Base-by-base conservation (phyloP, 129 eudicot genomes). In the Sambucus nigra region DNA sequence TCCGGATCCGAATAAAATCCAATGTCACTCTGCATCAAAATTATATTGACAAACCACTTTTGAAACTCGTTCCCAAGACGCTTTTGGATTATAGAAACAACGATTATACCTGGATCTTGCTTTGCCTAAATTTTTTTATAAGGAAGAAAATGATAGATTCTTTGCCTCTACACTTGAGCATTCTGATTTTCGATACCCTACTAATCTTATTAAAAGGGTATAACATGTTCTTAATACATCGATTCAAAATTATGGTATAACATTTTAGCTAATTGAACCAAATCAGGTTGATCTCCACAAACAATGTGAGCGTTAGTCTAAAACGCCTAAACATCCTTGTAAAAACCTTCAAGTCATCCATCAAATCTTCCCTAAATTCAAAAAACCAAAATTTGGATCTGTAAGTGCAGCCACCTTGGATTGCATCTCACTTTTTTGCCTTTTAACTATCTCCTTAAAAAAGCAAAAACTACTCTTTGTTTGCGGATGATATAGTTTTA, bases 11-110 rank as follows among this genome's bases (percentile, higher is more conserved):
- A n/a, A n/a, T n/a, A n/a, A n/a, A n/a, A n/a, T n/a, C n/a, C n/a
- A n/a, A n/a, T n/a, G 93, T 46, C 78, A 78, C 53, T 78, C 83
- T 1, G 86, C 76, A 71, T 82, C 86, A 58, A 86, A 82, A 29
- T 65, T 51, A 78, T 86, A 62, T 86, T 73, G 35, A 79, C 82
- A 7, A 86, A 82, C n/a, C 35, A 78, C 80, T 69, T 82, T 82
- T 63, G 86, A 82, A 20, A 78, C 80, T 39, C 82, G 86, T 35
- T 78, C 86, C 93, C 76, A 76, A 3, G 82, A 76, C 11, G 71
- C 72, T 69, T 70, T 55, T 12, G 74, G 76, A 9, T 14, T 7
- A 57, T 25, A 25, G 76, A 69, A 46, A 22, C 31, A 49, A 81
- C 44, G 24, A 66, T 52, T 22, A 66, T 65, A 38, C 57, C 64